Evolutionary conservation across 148 eudicot species (phyloP).

Genomic region (Chenopodium quinoa): DNA sequence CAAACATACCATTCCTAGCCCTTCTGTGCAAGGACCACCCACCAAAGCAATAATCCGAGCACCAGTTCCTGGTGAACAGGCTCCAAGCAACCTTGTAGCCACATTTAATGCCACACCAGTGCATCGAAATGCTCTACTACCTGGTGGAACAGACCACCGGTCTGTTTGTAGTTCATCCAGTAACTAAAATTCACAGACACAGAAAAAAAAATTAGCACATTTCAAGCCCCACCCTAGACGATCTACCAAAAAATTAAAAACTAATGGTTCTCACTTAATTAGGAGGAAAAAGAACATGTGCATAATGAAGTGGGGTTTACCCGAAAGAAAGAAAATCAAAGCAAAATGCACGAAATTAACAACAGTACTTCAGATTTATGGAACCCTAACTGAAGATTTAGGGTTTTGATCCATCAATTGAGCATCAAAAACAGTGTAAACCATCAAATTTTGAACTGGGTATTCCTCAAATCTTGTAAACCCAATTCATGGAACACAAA

Average conservation of each 20-base stretch:
- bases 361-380: no score
- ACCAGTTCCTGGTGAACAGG: slow-evolving; percentile 75
- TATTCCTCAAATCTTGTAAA: no score
- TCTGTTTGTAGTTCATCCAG: slow-evolving; percentile 84
- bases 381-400: no score
- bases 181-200: slow-evolving; percentile 45
- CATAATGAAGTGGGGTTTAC: no score
- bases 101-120: slow-evolving; percentile 95
- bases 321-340: no score
- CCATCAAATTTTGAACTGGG: no score
- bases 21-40: slow-evolving; percentile 99
- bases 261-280: not conserved
- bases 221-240: not conserved
- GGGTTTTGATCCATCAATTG: no score
- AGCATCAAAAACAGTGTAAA: no score
- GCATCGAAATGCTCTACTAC: slow-evolving; percentile 80
- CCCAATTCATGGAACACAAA: no score
- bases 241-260: not conserved
- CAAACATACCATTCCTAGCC: slow-evolving; percentile 78
- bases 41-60: slow-evolving; percentile 88
- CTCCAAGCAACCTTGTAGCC: slow-evolving; percentile 78
- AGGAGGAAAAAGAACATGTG: not conserved
- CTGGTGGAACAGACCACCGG: slow-evolving; percentile 88
- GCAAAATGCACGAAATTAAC: no score
- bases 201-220: not conserved